phyloP scores from a whole-genome alignment of 2,329 filamentous ascomycete species.

The Talaromyces sp. region DNA sequence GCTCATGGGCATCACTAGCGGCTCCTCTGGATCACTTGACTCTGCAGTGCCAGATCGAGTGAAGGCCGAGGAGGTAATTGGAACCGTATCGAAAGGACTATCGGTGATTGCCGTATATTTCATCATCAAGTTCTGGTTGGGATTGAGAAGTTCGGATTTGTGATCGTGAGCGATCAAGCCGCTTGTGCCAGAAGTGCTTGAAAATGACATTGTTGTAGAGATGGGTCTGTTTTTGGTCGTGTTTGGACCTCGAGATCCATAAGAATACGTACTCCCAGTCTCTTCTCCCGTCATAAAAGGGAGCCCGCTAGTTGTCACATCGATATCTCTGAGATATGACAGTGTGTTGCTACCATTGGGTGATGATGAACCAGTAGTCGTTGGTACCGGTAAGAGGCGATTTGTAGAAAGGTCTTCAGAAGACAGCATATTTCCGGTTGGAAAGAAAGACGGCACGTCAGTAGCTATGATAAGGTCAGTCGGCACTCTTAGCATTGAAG shows the following conservation, averaged over 20 bases:
- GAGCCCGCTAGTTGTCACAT: neutral
- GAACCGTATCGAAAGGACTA: neutral
- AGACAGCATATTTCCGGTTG: slow-evolving; percentile 26
- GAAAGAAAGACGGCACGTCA: slow-evolving; percentile 30
- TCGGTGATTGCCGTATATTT: slow-evolving; percentile 5
- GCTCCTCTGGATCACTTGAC: neutral
- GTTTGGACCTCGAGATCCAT: neutral
- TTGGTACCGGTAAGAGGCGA: slow-evolving; percentile 39
- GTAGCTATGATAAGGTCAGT: slow-evolving; percentile 29
- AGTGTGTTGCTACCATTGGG: slow-evolving; percentile 15
- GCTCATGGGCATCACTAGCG: slow-evolving; percentile 8
- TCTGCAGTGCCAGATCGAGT: neutral
- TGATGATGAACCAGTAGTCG: slow-evolving; percentile 27
- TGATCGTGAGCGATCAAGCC: neutral
- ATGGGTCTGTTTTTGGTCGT: neutral
- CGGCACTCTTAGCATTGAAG: slow-evolving; percentile 23
- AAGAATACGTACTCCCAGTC: neutral
- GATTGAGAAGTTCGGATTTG: neutral
- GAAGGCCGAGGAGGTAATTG: neutral
- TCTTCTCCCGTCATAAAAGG: neutral
- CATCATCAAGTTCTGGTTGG: slow-evolving; percentile 1
- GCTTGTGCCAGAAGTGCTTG: neutral
- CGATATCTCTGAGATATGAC: slow-evolving; percentile 11
- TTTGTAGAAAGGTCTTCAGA: slow-evolving; percentile 30
- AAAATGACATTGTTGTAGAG: neutral